Conservation (phyloP, 305 asterid species). For the Lippia alba region DNA sequence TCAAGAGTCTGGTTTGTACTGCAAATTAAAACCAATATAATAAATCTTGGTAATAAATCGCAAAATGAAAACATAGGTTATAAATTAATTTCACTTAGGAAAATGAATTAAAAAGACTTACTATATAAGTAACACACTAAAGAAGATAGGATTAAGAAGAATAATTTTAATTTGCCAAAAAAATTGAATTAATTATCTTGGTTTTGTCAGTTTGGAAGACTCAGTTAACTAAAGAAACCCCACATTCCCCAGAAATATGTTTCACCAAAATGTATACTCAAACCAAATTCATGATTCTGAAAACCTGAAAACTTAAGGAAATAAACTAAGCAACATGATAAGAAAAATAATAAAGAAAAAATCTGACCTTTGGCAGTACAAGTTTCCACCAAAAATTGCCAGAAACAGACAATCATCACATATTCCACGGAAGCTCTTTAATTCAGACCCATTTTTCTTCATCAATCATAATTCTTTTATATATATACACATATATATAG, state of each 20-base stretch:
- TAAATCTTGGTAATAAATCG: neutral
- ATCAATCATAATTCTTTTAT: neutral
- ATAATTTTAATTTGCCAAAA: too few relatives aligned
- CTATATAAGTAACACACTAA: neutral
- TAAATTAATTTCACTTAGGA: too few relatives aligned
- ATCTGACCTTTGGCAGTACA: neutral
- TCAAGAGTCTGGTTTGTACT: constrained; percentile 72
- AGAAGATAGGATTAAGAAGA: too few relatives aligned
- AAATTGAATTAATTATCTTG: neutral
- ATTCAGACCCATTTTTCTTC: constrained; percentile 5
- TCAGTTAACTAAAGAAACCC: constrained; percentile 14
- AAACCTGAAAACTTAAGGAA: constrained; percentile 8
- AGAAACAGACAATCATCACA: neutral
- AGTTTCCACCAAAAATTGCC: constrained; percentile 1
- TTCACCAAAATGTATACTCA: constrained; percentile 29
- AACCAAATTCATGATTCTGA: constrained; percentile 5
- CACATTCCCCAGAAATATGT: constrained; percentile 2
- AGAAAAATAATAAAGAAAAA: neutral
- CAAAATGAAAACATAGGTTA: neutral
- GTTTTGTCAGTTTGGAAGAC: neutral
- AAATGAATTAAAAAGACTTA: neutral
- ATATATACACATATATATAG: neutral
- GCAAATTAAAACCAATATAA: constrained; percentile 14
- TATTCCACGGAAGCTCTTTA: constrained; percentile 5
- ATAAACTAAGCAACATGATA: neutral